phyloP scores from a whole-genome alignment of 176 grass and related monocot genomes.

The Oryza longistaminata region DNA sequence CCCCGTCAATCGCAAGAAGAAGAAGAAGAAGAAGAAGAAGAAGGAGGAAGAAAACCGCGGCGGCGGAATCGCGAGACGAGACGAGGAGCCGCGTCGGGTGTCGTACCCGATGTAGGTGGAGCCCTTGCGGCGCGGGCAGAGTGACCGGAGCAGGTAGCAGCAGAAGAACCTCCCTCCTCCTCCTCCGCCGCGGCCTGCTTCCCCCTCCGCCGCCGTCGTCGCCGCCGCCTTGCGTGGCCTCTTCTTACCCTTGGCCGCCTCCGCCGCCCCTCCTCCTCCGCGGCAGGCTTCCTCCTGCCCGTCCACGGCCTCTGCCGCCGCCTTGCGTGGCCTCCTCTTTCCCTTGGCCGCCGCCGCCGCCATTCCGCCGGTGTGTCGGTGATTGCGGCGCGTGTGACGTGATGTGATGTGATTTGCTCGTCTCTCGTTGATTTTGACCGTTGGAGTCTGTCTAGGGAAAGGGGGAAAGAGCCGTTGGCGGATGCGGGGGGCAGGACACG shows the following conservation, averaged over 20 bases:
- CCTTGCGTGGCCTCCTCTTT: conserved; percentile 19
- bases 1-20: background rate
- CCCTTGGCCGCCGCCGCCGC: background rate
- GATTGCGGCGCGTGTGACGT: too few relatives aligned
- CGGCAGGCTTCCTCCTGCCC: background rate
- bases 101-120: conserved; percentile 80
- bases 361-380: too few relatives aligned
- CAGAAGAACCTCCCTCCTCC: conserved; percentile 58
- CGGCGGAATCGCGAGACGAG: background rate
- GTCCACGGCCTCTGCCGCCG: background rate
- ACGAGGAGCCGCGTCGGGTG: background rate
- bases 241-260: background rate
- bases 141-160: conserved; percentile 84
- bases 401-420: too few relatives aligned
- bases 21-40: background rate
- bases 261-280: background rate
- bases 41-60: background rate
- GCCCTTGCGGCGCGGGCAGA: conserved; percentile 70
- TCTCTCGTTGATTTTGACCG: too few relatives aligned
- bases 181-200: background rate
- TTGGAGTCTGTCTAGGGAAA: too few relatives aligned
- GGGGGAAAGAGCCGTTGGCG: too few relatives aligned
- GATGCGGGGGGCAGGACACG: too few relatives aligned
- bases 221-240: conserved; percentile 9
- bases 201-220: background rate